Conservation (phyloP, 139 green algal species). For the Haematococcus sp. region DNA sequence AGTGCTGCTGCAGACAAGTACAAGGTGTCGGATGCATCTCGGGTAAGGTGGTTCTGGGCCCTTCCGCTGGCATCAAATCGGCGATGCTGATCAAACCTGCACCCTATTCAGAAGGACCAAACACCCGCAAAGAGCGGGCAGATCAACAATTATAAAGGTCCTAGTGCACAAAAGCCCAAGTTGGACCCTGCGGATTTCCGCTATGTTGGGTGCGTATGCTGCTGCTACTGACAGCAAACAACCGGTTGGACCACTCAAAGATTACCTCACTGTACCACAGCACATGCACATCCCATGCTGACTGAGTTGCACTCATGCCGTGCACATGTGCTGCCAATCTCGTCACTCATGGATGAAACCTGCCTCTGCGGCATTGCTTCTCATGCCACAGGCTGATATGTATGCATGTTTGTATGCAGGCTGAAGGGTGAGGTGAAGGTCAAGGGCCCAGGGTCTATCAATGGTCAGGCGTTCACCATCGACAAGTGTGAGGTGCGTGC, state of each 20-base stretch:
- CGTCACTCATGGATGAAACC: not conserved
- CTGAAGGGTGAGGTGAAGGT: conserved; percentile 25
- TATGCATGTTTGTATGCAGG: too few relatives aligned
- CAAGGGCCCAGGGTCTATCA: conserved; percentile 50
- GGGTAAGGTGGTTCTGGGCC: too few relatives aligned
- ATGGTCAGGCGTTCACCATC: conserved; percentile 66
- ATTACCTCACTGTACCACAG: not conserved
- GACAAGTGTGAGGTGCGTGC: conserved; percentile 48
- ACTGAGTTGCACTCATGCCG: not conserved
- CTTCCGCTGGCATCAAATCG: too few relatives aligned
- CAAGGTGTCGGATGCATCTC: too few relatives aligned
- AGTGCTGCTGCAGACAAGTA: too few relatives aligned
- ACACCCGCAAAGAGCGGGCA: not conserved
- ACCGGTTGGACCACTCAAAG: too few relatives aligned
- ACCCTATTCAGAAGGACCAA: too few relatives aligned
- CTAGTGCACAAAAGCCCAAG: conserved; percentile 21
- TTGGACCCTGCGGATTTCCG: conserved; percentile 46
- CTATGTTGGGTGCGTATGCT: not conserved
- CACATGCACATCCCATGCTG: not conserved
- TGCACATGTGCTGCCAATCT: not conserved
- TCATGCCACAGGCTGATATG: too few relatives aligned
- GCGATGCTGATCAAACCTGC: not conserved
- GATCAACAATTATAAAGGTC: conserved; percentile 10
- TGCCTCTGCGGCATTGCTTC: not conserved
- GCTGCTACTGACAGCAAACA: too few relatives aligned